Evolutionary conservation across 352 stramenopile species (phyloP), one percentile per base, ranked within the genome.

Genomic region (Phytophthora pinifolia): DNA sequence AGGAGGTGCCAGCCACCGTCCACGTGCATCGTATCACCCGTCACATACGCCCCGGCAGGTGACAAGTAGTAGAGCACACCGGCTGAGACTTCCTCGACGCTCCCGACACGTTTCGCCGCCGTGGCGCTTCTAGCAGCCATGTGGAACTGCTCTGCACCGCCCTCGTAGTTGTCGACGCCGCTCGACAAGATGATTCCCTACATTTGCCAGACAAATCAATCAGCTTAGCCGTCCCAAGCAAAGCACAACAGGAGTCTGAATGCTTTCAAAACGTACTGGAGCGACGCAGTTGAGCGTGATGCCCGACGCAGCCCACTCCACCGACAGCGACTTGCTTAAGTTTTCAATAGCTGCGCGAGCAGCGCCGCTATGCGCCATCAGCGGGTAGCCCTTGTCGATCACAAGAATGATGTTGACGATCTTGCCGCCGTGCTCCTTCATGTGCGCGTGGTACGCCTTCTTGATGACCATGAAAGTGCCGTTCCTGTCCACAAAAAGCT

Each of bases 351-450:
- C 94, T 18, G 92, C 93, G 39, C 94, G 79, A 37, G 92, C 89
- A 6, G 92, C 91, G n/a, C 83, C 80, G 38, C 77, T 88, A 72
- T 98, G 94, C 13, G 81, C 83, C 83, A 98, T 97, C 22, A 86
- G 53, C 6, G 92, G 92, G 67, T 97, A 97, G 7, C 95, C 95
- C 59, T 98, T 98, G 36, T 92, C 76, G 72, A 97, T 96, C 30
- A 93, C 89, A 8, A 98, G 71, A 17, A 96, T 97, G 60, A 98
- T 98, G 73, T 98, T 98, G 22, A 98, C 93, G 54, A 98, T 97
- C 37, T 79, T 89, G 14, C 92, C 92, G 34, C 93, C 92, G 64
- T 90, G 65, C n/a, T 97, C 59, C 44, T 98, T 84, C 91, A 98
- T 98, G 61, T 89, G 97, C 46, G 93, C 74, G 33, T 96, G 83